Percentiles rank a stretch among this genome's conserved stretches.
Conservation (phyloP, 768 basidiomycete genomes). For the Mycena belliarum region DNA sequence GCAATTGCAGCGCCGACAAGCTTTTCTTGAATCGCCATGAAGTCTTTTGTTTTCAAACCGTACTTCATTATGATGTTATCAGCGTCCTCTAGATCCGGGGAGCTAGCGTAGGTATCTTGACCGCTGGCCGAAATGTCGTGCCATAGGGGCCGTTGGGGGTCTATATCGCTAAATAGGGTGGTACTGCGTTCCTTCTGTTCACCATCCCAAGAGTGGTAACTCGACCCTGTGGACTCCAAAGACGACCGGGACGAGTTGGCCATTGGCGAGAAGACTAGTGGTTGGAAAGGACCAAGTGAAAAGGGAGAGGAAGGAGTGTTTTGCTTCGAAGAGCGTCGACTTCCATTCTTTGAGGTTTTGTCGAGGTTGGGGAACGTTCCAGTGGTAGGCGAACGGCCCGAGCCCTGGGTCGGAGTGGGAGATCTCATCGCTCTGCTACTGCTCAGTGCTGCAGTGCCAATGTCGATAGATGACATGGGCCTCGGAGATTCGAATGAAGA, state of each 20-base stretch:
- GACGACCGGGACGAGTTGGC: conserved; percentile 80
- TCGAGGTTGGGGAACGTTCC: conserved; percentile 49
- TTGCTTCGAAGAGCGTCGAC: conserved; percentile 58
- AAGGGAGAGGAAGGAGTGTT: conserved; percentile 52
- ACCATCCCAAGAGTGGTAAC: conserved; percentile 81
- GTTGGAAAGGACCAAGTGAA: conserved; percentile 51
- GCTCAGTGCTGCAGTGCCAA: conserved; percentile 46
- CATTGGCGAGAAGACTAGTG: conserved; percentile 68
- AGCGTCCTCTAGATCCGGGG: conserved; percentile 56
- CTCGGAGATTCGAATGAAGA: conserved; percentile 36
- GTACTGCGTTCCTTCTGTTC: conserved; percentile 56
- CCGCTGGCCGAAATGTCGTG: conserved; percentile 57
- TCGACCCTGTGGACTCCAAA: conserved; percentile 78
- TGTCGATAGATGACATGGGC: conserved; percentile 50
- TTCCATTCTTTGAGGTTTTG: conserved; percentile 39
- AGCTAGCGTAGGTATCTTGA: conserved; percentile 50
- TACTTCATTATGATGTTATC: conserved; percentile 68
- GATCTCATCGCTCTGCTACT: conserved; percentile 51
- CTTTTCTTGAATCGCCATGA: conserved; percentile 73
- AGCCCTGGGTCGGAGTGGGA: conserved; percentile 65
- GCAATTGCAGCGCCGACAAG: conserved; percentile 63
- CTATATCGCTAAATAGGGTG: conserved; percentile 54
- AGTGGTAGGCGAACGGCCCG: conserved; percentile 54
- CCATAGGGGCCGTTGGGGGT: conserved; percentile 57
- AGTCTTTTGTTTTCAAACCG: conserved; percentile 71